phyloP scores from a whole-genome alignment of 805 yeast genomes.

The Cyberlindnera bimundalis region DNA sequence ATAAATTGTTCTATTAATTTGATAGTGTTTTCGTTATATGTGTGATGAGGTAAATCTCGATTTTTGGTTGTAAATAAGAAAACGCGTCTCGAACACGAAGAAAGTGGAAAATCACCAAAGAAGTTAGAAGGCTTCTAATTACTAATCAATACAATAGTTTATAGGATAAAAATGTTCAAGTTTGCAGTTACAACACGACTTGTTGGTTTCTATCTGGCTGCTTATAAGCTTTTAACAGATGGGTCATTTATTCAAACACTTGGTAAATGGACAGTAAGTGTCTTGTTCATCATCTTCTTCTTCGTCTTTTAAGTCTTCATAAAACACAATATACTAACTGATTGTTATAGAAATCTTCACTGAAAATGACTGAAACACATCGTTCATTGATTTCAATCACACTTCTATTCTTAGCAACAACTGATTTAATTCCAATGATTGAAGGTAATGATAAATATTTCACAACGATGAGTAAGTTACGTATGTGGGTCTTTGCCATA shows the following conservation, averaged over 20 bases:
- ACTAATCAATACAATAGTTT: too few relatives aligned
- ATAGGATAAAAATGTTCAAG: conserved; percentile 3
- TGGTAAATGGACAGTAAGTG: conserved; percentile 7
- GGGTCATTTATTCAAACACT: conserved; percentile 1
- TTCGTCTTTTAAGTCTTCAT: too few relatives aligned
- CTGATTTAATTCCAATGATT: conserved; percentile 10
- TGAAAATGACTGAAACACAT: conserved; percentile 4
- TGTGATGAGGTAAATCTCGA: neutral
- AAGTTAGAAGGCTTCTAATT: too few relatives aligned
- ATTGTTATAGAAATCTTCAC: neutral
- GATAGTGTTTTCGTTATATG: neutral
- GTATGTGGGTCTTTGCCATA: conserved; percentile 2
- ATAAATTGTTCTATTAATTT: too few relatives aligned
- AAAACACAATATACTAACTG: conserved; percentile 3
- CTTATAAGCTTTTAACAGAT: conserved; percentile 7
- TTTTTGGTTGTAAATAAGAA: too few relatives aligned
- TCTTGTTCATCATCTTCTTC: too few relatives aligned
- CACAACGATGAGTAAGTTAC: conserved; percentile 4
- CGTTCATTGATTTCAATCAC: neutral
- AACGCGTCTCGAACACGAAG: too few relatives aligned
- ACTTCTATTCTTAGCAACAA: conserved; percentile 2
- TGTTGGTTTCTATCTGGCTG: neutral
- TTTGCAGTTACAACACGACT: conserved; percentile 5
- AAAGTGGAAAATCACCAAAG: neutral
- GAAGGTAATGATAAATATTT: conserved; percentile 10